Base-by-base conservation (phyloP, 768 basidiomycete species). In the Mycena metata region DNA sequence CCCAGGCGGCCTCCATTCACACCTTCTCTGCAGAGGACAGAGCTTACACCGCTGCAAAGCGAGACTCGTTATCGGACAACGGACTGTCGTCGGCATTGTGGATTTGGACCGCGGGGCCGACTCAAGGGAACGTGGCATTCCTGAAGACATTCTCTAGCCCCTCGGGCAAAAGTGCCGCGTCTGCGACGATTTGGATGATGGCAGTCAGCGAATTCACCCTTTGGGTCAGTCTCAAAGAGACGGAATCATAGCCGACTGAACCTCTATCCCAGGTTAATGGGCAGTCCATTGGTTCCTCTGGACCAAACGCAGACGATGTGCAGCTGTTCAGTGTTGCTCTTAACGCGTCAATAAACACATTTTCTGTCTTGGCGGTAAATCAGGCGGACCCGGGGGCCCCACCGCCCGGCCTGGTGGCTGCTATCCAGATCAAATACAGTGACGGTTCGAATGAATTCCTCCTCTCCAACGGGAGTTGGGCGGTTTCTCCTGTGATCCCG, bases 31-130 rank as follows among this genome's bases (percentile, higher is more conserved):
- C n/a, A n/a, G n/a, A n/a, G n/a, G n/a, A n/a, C n/a, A n/a, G n/a
- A n/a, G n/a, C n/a, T n/a, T n/a, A n/a, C n/a, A n/a, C n/a, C 17
- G 23, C 24, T 23, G 17, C 5, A 23, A 51, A 56, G 23, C n/a
- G 66, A 33, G 60, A 61, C 35, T 30, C 60, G 3, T 36, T 52
- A 17, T 12, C 55, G 1, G 50, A 59, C 43, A 58, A 39, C 36
- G 63, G 49, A 16, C 50, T 69, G 1, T 19, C 56, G 13, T 47
- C 65, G 6, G 69, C 69, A 12, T 70, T 65, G 33, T 70, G 65
- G 69, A 70, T 70, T 19, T 70, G 69, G 69, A 49, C 56, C 24
- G 16, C 66, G 1, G 50, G 45, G 13, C 23, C 59, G 15, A 23
- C 66, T 0, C 16, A 45, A 39, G 61, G 69, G 12, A 66, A 51